phyloP scores from a whole-genome alignment of 225 moss, liverwort and hornwort genomes.

The Thuidium tamariscinum region DNA sequence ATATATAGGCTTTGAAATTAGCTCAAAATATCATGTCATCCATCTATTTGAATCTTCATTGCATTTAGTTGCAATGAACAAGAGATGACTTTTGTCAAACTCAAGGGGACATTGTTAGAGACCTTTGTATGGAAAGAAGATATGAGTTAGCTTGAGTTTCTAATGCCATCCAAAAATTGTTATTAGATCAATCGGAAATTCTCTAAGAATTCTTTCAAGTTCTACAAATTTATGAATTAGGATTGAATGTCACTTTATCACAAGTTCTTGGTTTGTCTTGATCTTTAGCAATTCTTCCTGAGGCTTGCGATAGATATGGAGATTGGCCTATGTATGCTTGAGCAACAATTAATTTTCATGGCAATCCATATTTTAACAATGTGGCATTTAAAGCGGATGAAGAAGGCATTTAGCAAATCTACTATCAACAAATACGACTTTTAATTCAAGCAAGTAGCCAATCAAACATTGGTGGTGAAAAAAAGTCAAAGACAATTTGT shows the following conservation, averaged over 20 bases:
- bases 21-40: too few relatives aligned
- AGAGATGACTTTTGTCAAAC: too few relatives aligned
- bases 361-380: neutral
- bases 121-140: too few relatives aligned
- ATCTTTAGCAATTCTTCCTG: neutral
- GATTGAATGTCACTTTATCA: neutral
- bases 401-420: neutral
- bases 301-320: neutral
- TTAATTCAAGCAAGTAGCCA: neutral
- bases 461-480: neutral
- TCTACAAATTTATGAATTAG: neutral
- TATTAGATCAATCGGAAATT: neutral
- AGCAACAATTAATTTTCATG: neutral
- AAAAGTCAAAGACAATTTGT: too few relatives aligned
- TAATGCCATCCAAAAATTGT: too few relatives aligned
- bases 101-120: too few relatives aligned
- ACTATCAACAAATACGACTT: accelerated
- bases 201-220: neutral
- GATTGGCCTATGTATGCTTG: neutral
- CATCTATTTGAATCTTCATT: too few relatives aligned
- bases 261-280: neutral
- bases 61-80: too few relatives aligned
- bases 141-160: too few relatives aligned
- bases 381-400: neutral
- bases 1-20: too few relatives aligned